phyloP scores from a whole-genome alignment of 2,329 filamentous ascomycete genomes.

The Alternaria solani region DNA sequence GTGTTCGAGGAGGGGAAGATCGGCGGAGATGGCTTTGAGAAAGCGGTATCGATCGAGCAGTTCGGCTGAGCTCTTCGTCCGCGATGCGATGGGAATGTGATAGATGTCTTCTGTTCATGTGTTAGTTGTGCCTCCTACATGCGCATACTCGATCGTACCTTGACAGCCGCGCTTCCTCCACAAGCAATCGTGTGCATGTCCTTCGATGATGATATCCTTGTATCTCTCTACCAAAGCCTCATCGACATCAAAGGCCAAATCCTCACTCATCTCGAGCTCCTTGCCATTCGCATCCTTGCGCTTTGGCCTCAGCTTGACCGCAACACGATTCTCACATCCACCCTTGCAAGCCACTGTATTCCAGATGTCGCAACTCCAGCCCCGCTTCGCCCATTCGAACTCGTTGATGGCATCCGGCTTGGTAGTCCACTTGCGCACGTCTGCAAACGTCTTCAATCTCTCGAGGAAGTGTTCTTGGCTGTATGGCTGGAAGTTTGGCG shows the following conservation, averaged over 20 bases:
- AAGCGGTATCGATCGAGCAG: constrained; percentile 53
- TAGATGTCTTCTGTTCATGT: constrained; percentile 65
- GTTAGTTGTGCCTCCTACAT: constrained; percentile 25
- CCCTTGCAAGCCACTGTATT: constrained; percentile 84
- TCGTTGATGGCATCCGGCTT: constrained; percentile 88
- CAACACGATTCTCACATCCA: constrained; percentile 82
- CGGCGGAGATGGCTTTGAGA: constrained; percentile 43
- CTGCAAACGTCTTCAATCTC: constrained; percentile 85
- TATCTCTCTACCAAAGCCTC: constrained; percentile 80
- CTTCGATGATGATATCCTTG: constrained; percentile 72
- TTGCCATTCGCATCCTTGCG: constrained; percentile 55
- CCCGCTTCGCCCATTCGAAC: constrained; percentile 91
- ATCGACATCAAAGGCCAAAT: constrained; percentile 58
- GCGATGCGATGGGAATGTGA: constrained; percentile 58
- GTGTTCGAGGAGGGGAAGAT: constrained; percentile 46
- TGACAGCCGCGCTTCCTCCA: constrained; percentile 92
- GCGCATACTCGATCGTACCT: constrained; percentile 58
- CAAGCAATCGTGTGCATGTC: constrained; percentile 81
- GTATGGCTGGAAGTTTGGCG: constrained; percentile 82
- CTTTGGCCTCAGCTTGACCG: constrained; percentile 73
- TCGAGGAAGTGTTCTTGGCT: constrained; percentile 83
- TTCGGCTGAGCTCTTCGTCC: constrained; percentile 49
- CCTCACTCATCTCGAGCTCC: constrained; percentile 61
- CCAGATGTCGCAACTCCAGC: constrained; percentile 78
- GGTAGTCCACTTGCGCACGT: constrained; percentile 90